Evolutionary conservation across 108 stramenopile genomes (phyloP).

Genomic region (Fragilariopsis cylindrus): DNA sequence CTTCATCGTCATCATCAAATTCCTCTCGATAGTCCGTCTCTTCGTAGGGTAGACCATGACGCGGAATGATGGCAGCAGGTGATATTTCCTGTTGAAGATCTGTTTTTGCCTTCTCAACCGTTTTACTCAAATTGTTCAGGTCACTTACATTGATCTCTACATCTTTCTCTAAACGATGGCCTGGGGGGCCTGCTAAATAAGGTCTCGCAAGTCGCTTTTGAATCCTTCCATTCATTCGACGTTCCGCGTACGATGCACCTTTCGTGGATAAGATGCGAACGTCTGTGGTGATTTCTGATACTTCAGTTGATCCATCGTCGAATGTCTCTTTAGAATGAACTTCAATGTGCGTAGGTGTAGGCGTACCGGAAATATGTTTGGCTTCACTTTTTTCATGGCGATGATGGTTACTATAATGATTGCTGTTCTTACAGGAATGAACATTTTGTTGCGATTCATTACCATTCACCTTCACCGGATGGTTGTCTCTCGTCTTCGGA

Average conservation of each 20-base stretch:
- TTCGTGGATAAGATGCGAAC: conserved; percentile 1
- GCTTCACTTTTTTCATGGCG: background rate
- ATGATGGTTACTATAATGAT: conserved; percentile 2
- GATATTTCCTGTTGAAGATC: conserved; percentile 4
- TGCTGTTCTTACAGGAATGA: background rate
- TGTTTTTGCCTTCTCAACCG: conserved; percentile 6
- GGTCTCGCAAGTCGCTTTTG: conserved; percentile 3
- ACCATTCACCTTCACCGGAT: background rate
- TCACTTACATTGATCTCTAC: conserved; percentile 28
- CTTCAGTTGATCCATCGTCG: conserved; percentile 21
- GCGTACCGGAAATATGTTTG: background rate
- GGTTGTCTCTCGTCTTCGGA: background rate
- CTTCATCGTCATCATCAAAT: conserved; percentile 17
- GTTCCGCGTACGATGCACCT: conserved; percentile 8
- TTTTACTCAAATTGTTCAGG: conserved; percentile 20
- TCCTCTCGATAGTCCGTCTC: conserved; percentile 20
- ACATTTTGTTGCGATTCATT: background rate
- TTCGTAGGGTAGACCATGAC: conserved; percentile 38
- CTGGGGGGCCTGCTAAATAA: background rate
- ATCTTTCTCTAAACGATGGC: background rate
- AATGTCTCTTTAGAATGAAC: background rate
- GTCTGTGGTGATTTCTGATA: conserved; percentile 28
- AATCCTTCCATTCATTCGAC: conserved; percentile 16
- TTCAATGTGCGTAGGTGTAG: conserved; percentile 26
- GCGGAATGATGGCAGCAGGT: background rate